Percentiles rank a stretch among this genome's conserved stretches.
These are phyloP conservation scores for Suaeda aralocaspica DNA, from an alignment of 148 eudicot species.

Conservation along the genomic window DNA sequence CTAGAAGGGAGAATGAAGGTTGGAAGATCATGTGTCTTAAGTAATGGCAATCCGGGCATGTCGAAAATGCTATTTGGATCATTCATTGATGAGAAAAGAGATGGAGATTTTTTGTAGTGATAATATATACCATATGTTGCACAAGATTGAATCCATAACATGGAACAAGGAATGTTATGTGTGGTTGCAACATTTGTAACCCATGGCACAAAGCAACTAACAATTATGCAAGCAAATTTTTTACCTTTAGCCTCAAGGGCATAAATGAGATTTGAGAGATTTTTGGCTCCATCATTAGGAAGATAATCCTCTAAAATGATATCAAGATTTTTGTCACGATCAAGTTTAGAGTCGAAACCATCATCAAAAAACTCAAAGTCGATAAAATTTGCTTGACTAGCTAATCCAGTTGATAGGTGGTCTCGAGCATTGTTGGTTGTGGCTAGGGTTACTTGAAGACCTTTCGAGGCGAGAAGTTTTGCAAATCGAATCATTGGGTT, in stretches of 20 bases:
- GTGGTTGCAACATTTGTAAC: conserved; percentile 31
- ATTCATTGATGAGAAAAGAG: conserved; percentile 17
- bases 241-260: conserved; percentile 18
- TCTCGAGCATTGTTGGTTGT: conserved; percentile 30
- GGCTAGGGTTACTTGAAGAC: conserved; percentile 37
- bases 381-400: conserved; percentile 2
- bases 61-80: conserved; percentile 17
- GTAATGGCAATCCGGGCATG: conserved; percentile 27
- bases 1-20: conserved; percentile 37
- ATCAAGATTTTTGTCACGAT: conserved; percentile 28
- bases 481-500: conserved; percentile 42
- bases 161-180: conserved; percentile 31
- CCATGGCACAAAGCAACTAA: conserved; percentile 42
- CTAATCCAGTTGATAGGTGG: not conserved
- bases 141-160: conserved; percentile 41
- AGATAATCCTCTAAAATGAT: conserved; percentile 29
- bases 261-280: conserved; percentile 23
- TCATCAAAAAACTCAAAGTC: conserved; percentile 32
- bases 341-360: conserved; percentile 24
- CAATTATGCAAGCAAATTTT: conserved; percentile 30
- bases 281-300: conserved; percentile 20
- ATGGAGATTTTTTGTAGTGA: conserved; percentile 17
- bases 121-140: conserved; percentile 34
- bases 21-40: conserved; percentile 34
- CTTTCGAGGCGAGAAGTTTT: conserved; percentile 29